Base-by-base conservation (phyloP, 441 rosid genomes). In the Mallotus repandus region DNA sequence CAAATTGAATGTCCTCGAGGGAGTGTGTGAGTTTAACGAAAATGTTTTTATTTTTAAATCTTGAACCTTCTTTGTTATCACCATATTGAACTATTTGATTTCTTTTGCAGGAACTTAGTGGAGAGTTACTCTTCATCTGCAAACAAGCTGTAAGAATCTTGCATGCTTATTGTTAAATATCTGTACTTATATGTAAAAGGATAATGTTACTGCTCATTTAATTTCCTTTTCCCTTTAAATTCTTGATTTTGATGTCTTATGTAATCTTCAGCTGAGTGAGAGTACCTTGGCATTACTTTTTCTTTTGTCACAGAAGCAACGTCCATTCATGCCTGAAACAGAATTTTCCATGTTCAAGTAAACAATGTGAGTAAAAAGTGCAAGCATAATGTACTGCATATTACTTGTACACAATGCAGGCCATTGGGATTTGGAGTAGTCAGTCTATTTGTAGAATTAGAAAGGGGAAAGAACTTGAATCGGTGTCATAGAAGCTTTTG, bases 21-120 rank as follows among this genome's bases (percentile, higher is more conserved):
- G 72, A 91, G 85, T 35, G 89, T 82, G 98, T 91, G 83, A 87
- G 97, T 79, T 22, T 77, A 60, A 64, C 54, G 45, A 76, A 32
- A 50, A 41, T 61, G 18, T 55, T 13, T 64, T 72, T 72, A 12
- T 65, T n/a, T 41, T 21, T 45, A 32, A n/a, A 55, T 70, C 21
- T 19, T 69, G 43, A 18, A 18, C 15, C 12, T 53, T 35, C 52
- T 19, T 19, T 59, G 8, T 56, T 54, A 53, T 61, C 64, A 35
- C 32, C 21, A 62, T 25, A 25, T 4, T 72, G 72, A 73, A 59
- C 5, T 16, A 11, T 22, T 72, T 76, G 56, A 69, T 65, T 48
- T 73, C 38, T 71, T 74, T 65, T 77, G 13, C 83, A 92, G 99
- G 83, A 95, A 95, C 78, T 69, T 87, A 78, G 96, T 88, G 67